Conservation (phyloP, 1,284 basidiomycete genomes). For the Butyriboletus appendiculatus region DNA sequence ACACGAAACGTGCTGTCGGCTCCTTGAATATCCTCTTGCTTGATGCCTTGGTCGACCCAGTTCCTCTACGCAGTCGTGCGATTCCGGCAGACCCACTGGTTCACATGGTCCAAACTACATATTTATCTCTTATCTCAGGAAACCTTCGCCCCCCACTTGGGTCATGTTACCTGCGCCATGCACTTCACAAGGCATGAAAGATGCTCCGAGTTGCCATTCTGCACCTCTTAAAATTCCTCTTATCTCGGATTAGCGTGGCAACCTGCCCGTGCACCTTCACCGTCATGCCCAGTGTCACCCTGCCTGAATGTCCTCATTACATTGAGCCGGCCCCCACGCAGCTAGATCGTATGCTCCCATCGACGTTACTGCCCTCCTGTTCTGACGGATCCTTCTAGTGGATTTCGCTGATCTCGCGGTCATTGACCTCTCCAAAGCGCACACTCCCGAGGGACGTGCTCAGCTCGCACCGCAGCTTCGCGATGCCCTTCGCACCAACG, state of each 20-base stretch:
- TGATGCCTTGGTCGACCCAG: neutral
- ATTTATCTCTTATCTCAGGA: too few species aligned
- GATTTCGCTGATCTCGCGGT: slow-evolving; percentile 66
- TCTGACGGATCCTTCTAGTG: slow-evolving; percentile 38
- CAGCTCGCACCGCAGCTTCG: slow-evolving; percentile 51
- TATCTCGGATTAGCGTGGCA: neutral
- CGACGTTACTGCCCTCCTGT: neutral
- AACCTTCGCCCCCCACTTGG: too few species aligned
- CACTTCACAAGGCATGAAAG: neutral
- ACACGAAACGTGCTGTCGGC: neutral
- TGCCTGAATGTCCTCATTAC: slow-evolving; percentile 22
- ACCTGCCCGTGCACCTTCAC: neutral
- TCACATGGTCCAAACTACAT: neutral
- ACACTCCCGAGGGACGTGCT: slow-evolving; percentile 49
- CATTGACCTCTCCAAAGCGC: slow-evolving; percentile 58
- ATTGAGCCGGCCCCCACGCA: slow-evolving; percentile 18
- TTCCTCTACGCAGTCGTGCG: neutral
- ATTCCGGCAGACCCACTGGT: neutral
- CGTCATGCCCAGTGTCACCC: slow-evolving; percentile 11
- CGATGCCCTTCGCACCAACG: slow-evolving; percentile 57
- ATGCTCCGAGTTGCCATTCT: too few species aligned
- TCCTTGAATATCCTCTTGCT: neutral
- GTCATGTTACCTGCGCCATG: too few species aligned
- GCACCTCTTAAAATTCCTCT: too few species aligned
- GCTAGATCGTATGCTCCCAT: slow-evolving; percentile 16